Base-by-base conservation (phyloP, 2,329 filamentous ascomycete genomes). In the Trichoderma harzianum region DNA sequence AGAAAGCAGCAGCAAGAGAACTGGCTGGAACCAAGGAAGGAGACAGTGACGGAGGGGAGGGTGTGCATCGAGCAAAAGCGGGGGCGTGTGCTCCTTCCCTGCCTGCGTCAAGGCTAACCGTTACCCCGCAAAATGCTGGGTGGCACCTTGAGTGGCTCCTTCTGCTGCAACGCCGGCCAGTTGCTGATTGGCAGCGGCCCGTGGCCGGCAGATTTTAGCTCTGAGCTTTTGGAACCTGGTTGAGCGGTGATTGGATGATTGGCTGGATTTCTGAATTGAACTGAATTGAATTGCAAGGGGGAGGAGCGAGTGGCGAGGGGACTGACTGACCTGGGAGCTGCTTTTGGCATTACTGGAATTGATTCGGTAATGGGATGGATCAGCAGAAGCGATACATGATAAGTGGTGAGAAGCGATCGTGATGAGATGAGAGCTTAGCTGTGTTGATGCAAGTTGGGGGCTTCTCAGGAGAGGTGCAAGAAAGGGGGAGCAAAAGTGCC, bases 141-240 rank as follows among this genome's bases (percentile, higher is more conserved):
- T 71, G 69, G 69, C 62, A 72, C 65, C 28, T 64, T 28, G 30
- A 60, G 67, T 70, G 66, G 71, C 28, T 32, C 32, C 24, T 58
- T 55, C 34, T 39, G 70, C 63, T 72, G 64, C 65, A 71, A 60
- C 69, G 62, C 69, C 69, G 43, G 47, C 57, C 51, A 39, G 65
- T 32, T 51, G 71, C 71, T 72, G 71, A 72, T 72, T 70, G 71
- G 71, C 71, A 65, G 71, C 71, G 71, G 71, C 47, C 71, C 71
- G 71, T 70, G 69, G 61, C 66, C 71, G 66, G 71, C 39, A 60
- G 53, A 58, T 55, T 68, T 69, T 72, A 72, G 70, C 57, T 72
- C 43, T 14, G 34, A 68, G 57, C 47, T 36, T 53, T 64, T 34
- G n/a, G 12, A 57, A 55, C 53, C 30, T 30, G 34, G 58, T 1